Evolutionary conservation across 2,329 filamentous ascomycete species (phyloP), one percentile per base, ranked within the genome.

Genomic region (Scedosporium dehoogii): DNA sequence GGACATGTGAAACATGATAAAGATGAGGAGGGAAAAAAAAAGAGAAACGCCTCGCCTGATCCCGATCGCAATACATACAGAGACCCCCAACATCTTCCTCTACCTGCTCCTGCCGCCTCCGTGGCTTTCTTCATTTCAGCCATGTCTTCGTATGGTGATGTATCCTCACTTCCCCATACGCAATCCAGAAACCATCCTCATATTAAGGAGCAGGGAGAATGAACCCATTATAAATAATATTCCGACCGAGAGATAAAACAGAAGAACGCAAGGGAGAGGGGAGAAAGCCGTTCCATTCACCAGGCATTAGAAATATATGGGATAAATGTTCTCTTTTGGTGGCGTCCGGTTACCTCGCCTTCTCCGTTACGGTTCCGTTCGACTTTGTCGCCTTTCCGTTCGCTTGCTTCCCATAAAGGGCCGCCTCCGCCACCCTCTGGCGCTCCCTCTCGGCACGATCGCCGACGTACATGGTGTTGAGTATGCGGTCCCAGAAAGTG

Each of bases 401-500:
- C 44, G 25, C 25, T 55, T 55, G 51, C n/a, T 23, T 33, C 9
- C 9, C 29, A 33, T 3, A 23, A 14, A n/a, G 21, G 6, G 58
- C 51, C 18, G 41, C 38, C 60, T 57, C 60, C 5, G 41, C 53
- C 6, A 53, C 53, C 33, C 23, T 62, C 29, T 29, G 38, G 33
- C 60, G 41, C 38, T 76, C 77, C 59, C 73, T 68, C 64, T 74
- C 70, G 51, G 69, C 68, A 16, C 79, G 78, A 63, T 80, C 86
- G 59, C 90, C 91, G 64, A 83, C 85, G 87, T 92, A 97, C 74
- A 85, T 89, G 25, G 94, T 99, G 60, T 87, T 86, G 23, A 96
- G 79, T 29, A 92, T 71, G 57, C 84, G 81, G 73, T 99, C 94
- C 91, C 94, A 97, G 76, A 97, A 92, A 58, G 90, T 97, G 77